phyloP scores from a whole-genome alignment of 352 stramenopile species.

The Phytophthora uliginosa region DNA sequence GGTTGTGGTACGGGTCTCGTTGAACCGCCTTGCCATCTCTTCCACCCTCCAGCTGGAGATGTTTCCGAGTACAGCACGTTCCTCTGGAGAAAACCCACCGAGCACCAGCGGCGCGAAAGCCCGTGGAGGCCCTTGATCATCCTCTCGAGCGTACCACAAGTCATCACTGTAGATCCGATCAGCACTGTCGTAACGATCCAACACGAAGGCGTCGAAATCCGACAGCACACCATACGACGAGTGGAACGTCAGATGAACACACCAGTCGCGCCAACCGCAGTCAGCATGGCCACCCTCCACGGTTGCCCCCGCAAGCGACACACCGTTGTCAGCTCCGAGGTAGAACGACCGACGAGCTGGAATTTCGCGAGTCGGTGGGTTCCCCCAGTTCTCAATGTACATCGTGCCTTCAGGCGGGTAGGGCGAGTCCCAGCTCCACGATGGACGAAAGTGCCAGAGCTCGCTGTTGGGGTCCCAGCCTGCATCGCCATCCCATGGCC shows the following conservation, averaged over 20 bases:
- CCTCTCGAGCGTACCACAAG: conserved; percentile 10
- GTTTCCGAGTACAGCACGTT: conserved; percentile 23
- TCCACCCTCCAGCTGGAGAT: conserved; percentile 27
- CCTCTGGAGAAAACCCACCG: conserved; percentile 32
- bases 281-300: conserved; percentile 14
- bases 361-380: conserved; percentile 22
- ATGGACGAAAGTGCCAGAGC: conserved; percentile 28
- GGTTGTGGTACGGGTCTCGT: conserved; percentile 44
- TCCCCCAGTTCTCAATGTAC: conserved; percentile 29
- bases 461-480: conserved; percentile 20
- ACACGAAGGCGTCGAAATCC: conserved; percentile 60
- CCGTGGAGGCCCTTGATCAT: conserved; percentile 4
- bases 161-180: conserved; percentile 16
- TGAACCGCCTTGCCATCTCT: conserved; percentile 28
- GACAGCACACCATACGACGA: conserved; percentile 60
- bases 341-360: conserved; percentile 24
- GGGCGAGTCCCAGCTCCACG: conserved; percentile 34
- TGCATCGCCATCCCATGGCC: conserved; percentile 11
- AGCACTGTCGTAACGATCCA: conserved; percentile 47
- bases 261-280: conserved; percentile 24
- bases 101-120: conserved; percentile 44
- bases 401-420: conserved; percentile 33
- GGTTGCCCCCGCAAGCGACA: conserved; percentile 21
- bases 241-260: conserved; percentile 47
- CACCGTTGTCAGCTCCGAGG: conserved; percentile 10